phyloP scores from a whole-genome alignment of 2,329 filamentous ascomycete genomes.

The Plenodomus lindquistii region DNA sequence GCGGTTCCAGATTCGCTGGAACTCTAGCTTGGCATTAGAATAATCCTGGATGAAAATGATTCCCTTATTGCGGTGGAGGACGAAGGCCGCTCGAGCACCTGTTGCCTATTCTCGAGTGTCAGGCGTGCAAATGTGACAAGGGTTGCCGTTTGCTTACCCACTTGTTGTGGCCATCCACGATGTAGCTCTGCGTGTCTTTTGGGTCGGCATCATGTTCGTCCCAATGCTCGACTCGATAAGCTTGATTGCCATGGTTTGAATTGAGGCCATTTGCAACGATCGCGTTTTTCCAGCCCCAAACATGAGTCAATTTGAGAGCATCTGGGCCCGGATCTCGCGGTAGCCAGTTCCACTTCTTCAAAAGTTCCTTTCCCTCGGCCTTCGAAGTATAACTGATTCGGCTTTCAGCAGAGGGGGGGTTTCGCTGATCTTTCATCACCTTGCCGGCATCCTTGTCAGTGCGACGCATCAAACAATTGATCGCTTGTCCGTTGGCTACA shows the following conservation, averaged over 20 bases:
- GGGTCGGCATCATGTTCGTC: not conserved
- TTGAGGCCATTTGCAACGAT: not conserved
- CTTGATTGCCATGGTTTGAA: not conserved
- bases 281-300: not conserved
- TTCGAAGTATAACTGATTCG: not conserved
- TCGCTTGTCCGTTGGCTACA: not conserved
- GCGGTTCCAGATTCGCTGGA: not conserved
- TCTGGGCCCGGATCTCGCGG: not conserved
- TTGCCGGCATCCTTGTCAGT: not conserved
- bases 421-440: not conserved
- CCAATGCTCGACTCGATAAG: not conserved
- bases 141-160: not conserved
- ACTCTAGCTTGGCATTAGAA: not conserved
- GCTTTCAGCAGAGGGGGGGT: not conserved
- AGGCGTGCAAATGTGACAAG: not conserved
- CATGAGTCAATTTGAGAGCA: not conserved
- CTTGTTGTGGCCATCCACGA: not conserved
- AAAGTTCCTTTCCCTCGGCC: not conserved
- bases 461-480: not conserved
- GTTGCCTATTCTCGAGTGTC: not conserved
- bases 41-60: not conserved
- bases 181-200: not conserved
- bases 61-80: not conserved
- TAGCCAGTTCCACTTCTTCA: not conserved
- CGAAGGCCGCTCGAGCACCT: not conserved